These are phyloP conservation scores for Paramecium biaurelia DNA, from an alignment of 73 alveolate genomes.

Conservation along the genomic window DNA sequence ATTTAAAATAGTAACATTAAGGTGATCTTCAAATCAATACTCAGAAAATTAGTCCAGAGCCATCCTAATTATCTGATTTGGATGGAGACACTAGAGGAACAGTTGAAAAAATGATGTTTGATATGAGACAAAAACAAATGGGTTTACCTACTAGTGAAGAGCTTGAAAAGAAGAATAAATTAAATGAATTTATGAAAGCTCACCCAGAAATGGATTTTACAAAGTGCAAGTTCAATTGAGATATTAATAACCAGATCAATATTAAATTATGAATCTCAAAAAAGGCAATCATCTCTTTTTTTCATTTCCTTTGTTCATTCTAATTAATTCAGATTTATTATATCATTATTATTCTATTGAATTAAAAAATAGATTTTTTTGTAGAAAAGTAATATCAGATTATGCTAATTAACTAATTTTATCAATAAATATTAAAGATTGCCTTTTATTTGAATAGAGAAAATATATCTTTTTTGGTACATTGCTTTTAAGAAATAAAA, in stretches of 20 bases:
- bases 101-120: constrained; percentile 99
- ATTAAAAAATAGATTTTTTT: too few species aligned
- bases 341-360: too few species aligned
- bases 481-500: constrained; percentile 75
- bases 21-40: constrained; percentile 92
- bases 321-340: too few species aligned
- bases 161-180: constrained; percentile 82
- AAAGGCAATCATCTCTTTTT: background rate
- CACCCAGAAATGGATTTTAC: constrained; percentile 99
- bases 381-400: too few species aligned
- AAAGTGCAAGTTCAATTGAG: constrained; percentile 87
- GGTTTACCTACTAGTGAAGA: constrained; percentile 97
- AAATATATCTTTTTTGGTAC: constrained; percentile 74
- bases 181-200: constrained; percentile 91
- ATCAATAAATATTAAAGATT: too few species aligned
- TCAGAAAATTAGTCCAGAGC: constrained; percentile 93
- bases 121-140: constrained; percentile 88
- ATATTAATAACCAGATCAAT: background rate
- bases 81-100: constrained; percentile 95
- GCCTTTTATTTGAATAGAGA: too few species aligned
- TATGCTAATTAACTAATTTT: constrained; percentile 71
- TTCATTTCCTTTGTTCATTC: background rate
- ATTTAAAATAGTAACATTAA: background rate
- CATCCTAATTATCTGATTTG: constrained; percentile 91
- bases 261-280: background rate